These are phyloP conservation scores for Paramyrothecium roridum DNA, from an alignment of 2,329 filamentous ascomycete genomes.

Conservation along the genomic window DNA sequence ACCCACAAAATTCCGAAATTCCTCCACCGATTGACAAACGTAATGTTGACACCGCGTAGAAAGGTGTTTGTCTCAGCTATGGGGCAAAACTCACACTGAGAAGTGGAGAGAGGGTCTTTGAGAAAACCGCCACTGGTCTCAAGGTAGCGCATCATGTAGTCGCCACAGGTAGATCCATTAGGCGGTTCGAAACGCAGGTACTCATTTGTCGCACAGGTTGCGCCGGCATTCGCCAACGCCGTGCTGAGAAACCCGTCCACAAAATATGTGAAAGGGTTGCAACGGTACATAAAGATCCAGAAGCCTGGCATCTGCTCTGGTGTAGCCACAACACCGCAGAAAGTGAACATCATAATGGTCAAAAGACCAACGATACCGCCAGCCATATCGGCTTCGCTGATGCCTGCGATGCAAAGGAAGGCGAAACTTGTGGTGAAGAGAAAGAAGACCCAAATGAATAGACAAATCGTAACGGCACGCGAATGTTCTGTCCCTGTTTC, in stretches of 20 bases:
- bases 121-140: too few relatives aligned
- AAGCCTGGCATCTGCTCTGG: conserved; percentile 64
- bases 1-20: conserved; percentile 54
- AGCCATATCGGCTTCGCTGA: conserved; percentile 59
- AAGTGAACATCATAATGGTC: conserved; percentile 60
- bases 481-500: conserved; percentile 39
- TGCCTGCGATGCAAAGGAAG: conserved; percentile 59
- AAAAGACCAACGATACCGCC: conserved; percentile 61
- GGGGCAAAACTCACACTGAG: conserved; percentile 42
- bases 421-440: conserved; percentile 64
- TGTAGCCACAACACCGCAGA: conserved; percentile 56
- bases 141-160: too few relatives aligned
- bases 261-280: conserved; percentile 73
- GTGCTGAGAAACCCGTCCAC: conserved; percentile 63
- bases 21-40: conserved; percentile 49
- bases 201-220: conserved; percentile 64
- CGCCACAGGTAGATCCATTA: too few relatives aligned
- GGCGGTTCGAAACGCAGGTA: conserved; percentile 17
- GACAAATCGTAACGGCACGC: conserved; percentile 59
- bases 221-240: conserved; percentile 57
- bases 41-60: conserved; percentile 36
- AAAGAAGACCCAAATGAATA: conserved; percentile 60
- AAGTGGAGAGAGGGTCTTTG: background rate
- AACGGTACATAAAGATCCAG: conserved; percentile 75
- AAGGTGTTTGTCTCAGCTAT: conserved; percentile 35